A percentile compares a stretch with the other conserved stretches of the same genome.
Conservation (phyloP, 2,329 filamentous ascomycete species). For the Penicillium sp. region DNA sequence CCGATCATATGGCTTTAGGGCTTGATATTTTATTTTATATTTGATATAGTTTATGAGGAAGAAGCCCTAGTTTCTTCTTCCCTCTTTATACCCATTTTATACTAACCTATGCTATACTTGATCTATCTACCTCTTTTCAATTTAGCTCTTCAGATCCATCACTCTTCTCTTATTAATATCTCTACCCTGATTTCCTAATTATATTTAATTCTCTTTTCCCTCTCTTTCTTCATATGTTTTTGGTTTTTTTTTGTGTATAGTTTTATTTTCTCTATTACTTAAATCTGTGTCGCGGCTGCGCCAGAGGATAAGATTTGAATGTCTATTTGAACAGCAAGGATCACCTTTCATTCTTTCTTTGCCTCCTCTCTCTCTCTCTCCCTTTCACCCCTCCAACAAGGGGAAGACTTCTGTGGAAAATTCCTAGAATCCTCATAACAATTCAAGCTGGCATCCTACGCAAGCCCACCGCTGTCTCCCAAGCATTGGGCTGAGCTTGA, state of each 20-base stretch:
- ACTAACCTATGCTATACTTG: not conserved
- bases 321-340: slow-evolving; percentile 9
- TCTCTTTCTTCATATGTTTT: not conserved
- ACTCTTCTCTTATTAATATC: not conserved
- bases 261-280: slow-evolving; percentile 2
- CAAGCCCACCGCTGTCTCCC: slow-evolving; percentile 62
- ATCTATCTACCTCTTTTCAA: not conserved
- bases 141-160: slow-evolving; percentile 2
- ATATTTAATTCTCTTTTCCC: not conserved
- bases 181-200: slow-evolving; percentile 5
- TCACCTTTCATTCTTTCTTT: slow-evolving; percentile 2
- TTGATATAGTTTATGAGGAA: not conserved
- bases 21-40: not conserved
- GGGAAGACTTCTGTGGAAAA: not conserved
- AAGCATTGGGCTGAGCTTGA: slow-evolving; percentile 59
- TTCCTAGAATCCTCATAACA: not conserved
- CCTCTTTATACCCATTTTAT: slow-evolving; percentile 1
- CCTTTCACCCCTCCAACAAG: not conserved
- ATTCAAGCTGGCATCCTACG: slow-evolving; percentile 65
- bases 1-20: slow-evolving; percentile 2
- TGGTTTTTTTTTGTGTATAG: slow-evolving; percentile 1
- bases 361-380: not conserved
- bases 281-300: slow-evolving; percentile 5
- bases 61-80: slow-evolving; percentile 13
- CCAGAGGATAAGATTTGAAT: slow-evolving; percentile 11